Percentiles rank a stretch among this genome's conserved stretches.
These are phyloP conservation scores for Epichloe brachyelytri DNA, from an alignment of 2,329 filamentous ascomycete genomes.

Conservation along the genomic window DNA sequence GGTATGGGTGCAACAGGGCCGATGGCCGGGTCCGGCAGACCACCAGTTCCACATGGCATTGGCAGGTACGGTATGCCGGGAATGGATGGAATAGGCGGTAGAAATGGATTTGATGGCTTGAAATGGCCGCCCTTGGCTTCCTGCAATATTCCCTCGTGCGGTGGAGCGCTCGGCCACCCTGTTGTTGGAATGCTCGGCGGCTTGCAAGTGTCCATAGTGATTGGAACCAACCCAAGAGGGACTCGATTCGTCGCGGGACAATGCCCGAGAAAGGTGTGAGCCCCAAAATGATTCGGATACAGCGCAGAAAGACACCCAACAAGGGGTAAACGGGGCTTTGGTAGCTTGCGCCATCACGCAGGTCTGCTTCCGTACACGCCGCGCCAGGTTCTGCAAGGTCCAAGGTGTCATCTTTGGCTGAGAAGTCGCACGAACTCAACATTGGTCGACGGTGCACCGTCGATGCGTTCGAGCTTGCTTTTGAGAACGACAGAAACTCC, in stretches of 20 bases:
- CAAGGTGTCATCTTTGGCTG: not conserved
- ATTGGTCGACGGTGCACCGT: not conserved
- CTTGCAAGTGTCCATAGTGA: not conserved
- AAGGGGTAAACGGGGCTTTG: not conserved
- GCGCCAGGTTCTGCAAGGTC: not conserved
- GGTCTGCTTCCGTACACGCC: not conserved
- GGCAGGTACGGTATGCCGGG: not conserved
- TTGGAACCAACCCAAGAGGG: not conserved
- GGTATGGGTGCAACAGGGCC: slow-evolving; percentile 5
- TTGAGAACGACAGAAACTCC: slow-evolving; percentile 8
- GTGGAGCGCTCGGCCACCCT: not conserved
- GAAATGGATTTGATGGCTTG: not conserved
- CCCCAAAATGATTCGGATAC: not conserved
- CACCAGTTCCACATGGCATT: not conserved
- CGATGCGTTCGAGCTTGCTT: not conserved
- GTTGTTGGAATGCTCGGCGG: not conserved
- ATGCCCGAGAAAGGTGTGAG: not conserved
- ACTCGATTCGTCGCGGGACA: not conserved
- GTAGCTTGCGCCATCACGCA: too few species aligned
- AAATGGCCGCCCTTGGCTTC: not conserved
- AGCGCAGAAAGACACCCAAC: not conserved
- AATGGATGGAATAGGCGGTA: not conserved
- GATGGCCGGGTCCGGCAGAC: not conserved
- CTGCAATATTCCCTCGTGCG: not conserved
- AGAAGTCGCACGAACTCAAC: not conserved